A percentile compares a stretch with the other conserved stretches of the same genome.
These are phyloP conservation scores for Moricandia arvensis DNA, from an alignment of 345 rosid species.

Conservation along the genomic window DNA sequence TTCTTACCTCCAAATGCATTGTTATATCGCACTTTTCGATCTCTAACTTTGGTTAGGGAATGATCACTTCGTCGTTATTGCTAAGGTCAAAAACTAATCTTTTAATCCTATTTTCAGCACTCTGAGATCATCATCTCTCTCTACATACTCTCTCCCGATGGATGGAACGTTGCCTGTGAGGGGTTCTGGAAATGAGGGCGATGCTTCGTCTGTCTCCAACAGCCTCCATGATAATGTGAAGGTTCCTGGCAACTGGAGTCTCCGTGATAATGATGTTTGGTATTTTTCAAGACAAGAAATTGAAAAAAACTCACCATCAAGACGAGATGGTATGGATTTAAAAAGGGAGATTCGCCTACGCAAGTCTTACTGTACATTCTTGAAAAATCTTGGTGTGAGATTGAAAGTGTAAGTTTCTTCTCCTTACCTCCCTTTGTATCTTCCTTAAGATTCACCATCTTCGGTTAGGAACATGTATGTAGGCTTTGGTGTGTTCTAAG, in stretches of 20 bases:
- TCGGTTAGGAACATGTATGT: not conserved
- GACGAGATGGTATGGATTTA: constrained; percentile 75
- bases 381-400: constrained; percentile 70
- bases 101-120: no score
- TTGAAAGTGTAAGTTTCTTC: constrained; percentile 69
- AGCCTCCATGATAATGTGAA: constrained; percentile 45
- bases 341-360: constrained; percentile 73
- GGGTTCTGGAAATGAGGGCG: constrained; percentile 29
- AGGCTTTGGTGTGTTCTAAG: not conserved
- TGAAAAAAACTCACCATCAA: constrained; percentile 81
- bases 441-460: not conserved
- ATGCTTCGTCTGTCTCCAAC: constrained; percentile 37
- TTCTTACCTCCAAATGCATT: no score
- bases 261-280: constrained; percentile 59
- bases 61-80: no score
- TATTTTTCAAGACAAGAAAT: constrained; percentile 69
- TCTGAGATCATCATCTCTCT: no score
- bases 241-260: no score
- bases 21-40: no score
- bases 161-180: constrained; percentile 33
- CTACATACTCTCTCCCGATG: no score
- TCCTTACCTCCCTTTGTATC: not conserved
- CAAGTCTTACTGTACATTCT: constrained; percentile 73
- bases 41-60: no score
- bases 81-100: no score